A percentile compares a stretch with the other conserved stretches of the same genome.
Conservation (phyloP, 2,329 filamentous ascomycete genomes). For the Penicillium sp. region DNA sequence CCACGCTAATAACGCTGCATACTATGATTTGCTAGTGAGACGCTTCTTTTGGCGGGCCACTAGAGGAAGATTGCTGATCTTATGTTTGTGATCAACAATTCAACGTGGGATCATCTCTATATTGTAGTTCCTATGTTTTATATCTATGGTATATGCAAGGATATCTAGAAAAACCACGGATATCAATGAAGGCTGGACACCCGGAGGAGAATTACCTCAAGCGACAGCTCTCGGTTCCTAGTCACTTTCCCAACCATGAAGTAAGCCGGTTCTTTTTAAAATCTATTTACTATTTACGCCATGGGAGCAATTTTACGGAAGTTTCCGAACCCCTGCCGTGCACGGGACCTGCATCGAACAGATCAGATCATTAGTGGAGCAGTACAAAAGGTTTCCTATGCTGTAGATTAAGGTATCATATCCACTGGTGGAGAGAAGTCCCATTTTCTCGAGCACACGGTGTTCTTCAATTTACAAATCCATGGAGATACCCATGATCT, state of each 20-base stretch:
- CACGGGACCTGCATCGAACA: background rate
- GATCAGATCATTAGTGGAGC: background rate
- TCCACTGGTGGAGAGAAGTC: background rate
- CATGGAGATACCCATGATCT: background rate
- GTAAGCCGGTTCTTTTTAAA: background rate
- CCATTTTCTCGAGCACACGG: background rate
- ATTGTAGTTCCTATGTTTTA: background rate
- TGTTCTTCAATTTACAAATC: background rate
- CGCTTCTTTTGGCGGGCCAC: background rate
- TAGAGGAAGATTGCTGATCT: background rate
- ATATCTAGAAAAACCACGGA: background rate
- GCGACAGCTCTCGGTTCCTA: background rate
- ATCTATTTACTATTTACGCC: background rate
- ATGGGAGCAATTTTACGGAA: background rate
- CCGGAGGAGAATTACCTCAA: no score
- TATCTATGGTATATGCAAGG: background rate
- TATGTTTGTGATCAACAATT: background rate
- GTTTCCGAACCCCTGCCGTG: background rate
- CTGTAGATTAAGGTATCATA: background rate
- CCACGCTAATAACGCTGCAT: background rate
- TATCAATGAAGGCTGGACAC: background rate
- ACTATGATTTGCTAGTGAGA: background rate
- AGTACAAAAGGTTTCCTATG: background rate
- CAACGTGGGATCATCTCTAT: background rate
- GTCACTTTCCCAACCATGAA: background rate